phyloP scores from a whole-genome alignment of 345 rosid species.

The Rhizophora mangle region DNA sequence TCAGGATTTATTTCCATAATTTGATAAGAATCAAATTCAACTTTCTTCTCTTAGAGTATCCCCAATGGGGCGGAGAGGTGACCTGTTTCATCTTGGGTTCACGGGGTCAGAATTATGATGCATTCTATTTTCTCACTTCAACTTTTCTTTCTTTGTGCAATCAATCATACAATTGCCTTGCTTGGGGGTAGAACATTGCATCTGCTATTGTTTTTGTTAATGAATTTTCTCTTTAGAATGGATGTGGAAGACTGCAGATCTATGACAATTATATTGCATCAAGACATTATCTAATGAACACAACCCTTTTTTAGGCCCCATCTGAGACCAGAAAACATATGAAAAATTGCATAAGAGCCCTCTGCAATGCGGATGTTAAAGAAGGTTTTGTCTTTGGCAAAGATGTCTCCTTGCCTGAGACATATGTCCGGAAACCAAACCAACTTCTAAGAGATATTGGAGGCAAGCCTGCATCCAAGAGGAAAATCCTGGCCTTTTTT shows the following conservation, averaged over 20 bases:
- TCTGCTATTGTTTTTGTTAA: not conserved
- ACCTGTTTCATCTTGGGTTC: not conserved
- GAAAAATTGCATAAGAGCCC: conserved; percentile 83
- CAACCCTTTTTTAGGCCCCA: conserved; percentile 59
- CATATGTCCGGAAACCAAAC: conserved; percentile 51
- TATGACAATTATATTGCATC: not conserved
- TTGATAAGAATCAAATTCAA: not conserved
- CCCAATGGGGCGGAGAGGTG: not conserved
- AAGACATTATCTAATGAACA: conserved; percentile 1
- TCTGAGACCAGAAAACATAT: conserved; percentile 61
- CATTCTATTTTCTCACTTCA: not conserved
- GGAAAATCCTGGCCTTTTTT: conserved; percentile 77
- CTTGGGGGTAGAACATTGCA: not conserved
- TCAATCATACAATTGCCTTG: not conserved
- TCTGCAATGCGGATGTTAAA: conserved; percentile 81
- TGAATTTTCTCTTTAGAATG: too few species aligned
- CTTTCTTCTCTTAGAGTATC: not conserved
- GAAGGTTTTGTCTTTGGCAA: conserved; percentile 87
- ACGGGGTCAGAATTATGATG: not conserved
- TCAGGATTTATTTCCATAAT: not conserved
- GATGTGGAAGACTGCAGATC: not conserved
- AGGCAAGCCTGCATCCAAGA: conserved; percentile 65
- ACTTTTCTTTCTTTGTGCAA: not conserved
- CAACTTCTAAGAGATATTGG: conserved; percentile 62
- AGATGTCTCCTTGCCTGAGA: conserved; percentile 88